Percentiles rank a stretch among this genome's conserved stretches.
Evolutionary conservation across 2,329 filamentous ascomycete genomes (phyloP).

Genomic region (Cladosporium sphaerospermum): DNA sequence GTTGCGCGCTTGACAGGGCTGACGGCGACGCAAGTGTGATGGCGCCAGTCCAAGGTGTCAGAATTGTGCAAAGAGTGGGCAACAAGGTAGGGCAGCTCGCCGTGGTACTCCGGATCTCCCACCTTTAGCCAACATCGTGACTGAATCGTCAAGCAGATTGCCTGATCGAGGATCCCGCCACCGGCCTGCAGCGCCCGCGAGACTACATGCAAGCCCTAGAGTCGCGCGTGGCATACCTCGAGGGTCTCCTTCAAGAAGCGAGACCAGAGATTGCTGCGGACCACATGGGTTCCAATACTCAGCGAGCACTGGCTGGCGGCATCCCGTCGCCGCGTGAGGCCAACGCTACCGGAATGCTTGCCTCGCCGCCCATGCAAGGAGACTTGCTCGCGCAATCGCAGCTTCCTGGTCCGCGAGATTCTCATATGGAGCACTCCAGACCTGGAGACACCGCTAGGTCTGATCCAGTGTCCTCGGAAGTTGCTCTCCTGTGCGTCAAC

Average conservation of each 20-base stretch:
- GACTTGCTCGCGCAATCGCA: too few species aligned
- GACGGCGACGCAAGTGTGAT: constrained; percentile 7
- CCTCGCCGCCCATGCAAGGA: neutral
- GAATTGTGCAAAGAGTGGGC: constrained; percentile 22
- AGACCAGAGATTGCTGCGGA: constrained; percentile 25
- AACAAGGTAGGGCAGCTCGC: neutral
- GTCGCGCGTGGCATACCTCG: constrained; percentile 26
- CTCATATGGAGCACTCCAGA: too few species aligned
- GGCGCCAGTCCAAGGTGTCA: constrained; percentile 23
- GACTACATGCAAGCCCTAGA: constrained; percentile 31
- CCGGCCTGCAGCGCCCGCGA: constrained; percentile 28
- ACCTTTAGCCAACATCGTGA: too few species aligned
- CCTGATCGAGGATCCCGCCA: constrained; percentile 34
- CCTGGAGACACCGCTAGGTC: constrained; percentile 3
- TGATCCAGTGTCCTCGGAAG: constrained; percentile 25
- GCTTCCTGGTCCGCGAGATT: too few species aligned
- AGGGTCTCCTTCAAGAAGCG: constrained; percentile 25
- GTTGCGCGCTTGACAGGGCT: neutral
- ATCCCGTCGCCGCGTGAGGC: neutral
- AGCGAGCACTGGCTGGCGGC: neutral
- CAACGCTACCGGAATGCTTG: neutral
- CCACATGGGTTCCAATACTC: constrained; percentile 8
- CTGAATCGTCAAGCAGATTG: constrained; percentile 22
- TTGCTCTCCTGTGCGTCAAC: constrained; percentile 29
- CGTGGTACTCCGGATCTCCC: neutral